Conservation (phyloP, 2,329 filamentous ascomycete genomes). For the Ascochyta koolunga region DNA sequence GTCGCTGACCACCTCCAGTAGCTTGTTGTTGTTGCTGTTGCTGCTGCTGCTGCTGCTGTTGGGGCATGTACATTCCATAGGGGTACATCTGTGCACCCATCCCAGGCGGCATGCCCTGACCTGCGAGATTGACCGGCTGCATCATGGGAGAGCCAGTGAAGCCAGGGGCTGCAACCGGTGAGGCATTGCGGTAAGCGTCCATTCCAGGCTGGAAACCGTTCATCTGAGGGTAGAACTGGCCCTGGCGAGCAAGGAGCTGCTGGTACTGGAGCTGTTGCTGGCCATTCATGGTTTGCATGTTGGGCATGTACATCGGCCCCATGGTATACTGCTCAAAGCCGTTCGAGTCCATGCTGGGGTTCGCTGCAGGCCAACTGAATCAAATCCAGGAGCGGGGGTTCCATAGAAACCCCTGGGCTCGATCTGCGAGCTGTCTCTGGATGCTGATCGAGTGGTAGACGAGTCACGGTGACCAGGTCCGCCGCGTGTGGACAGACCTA, state of each 20-base stretch:
- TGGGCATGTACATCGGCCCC: constrained; percentile 47
- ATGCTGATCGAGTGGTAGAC: constrained; percentile 45
- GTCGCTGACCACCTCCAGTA: constrained; percentile 57
- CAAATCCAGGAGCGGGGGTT: constrained; percentile 46
- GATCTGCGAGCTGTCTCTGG: constrained; percentile 44
- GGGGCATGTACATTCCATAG: constrained; percentile 60
- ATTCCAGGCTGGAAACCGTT: constrained; percentile 50
- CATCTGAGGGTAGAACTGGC: constrained; percentile 55
- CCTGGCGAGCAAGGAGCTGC: constrained; percentile 58
- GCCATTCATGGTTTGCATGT: constrained; percentile 50
- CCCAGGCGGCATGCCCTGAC: constrained; percentile 42
- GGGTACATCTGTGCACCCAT: constrained; percentile 52
- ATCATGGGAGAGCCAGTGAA: constrained; percentile 54
- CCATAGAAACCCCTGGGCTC: constrained; percentile 47
- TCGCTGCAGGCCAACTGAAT: constrained; percentile 52
- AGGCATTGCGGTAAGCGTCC: constrained; percentile 52
- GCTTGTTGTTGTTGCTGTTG: constrained; percentile 47
- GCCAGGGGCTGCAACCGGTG: constrained; percentile 50
- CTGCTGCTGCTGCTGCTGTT: constrained; percentile 47
- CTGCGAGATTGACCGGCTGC: constrained; percentile 54
- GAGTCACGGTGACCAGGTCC: constrained; percentile 48
- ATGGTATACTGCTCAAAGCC: constrained; percentile 54
- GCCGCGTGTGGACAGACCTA: constrained; percentile 74
- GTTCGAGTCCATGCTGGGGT: constrained; percentile 58
- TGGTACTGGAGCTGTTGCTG: constrained; percentile 64